Conservation (phyloP, 2,329 filamentous ascomycete species). For the Botryotinia calthae region DNA sequence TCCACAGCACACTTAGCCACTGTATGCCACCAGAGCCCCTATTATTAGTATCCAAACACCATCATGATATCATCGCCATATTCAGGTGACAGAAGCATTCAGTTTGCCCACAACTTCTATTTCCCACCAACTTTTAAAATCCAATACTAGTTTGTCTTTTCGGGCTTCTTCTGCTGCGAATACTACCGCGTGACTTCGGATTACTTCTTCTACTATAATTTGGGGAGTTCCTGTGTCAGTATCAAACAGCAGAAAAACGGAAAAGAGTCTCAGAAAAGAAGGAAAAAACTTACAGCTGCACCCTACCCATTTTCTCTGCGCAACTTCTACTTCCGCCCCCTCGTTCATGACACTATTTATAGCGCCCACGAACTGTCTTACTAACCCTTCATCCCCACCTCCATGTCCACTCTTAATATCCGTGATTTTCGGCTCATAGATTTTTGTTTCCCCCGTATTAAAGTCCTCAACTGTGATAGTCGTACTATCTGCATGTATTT, state of each 20-base stretch:
- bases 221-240: neutral
- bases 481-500: slow-evolving; percentile 79
- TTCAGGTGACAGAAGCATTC: neutral
- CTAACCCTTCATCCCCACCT: slow-evolving; percentile 77
- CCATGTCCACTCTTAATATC: slow-evolving; percentile 59
- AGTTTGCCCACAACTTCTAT: slow-evolving; percentile 46
- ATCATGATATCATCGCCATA: neutral
- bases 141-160: slow-evolving; percentile 63
- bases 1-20: neutral
- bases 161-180: slow-evolving; percentile 93
- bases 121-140: slow-evolving; percentile 76
- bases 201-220: slow-evolving; percentile 65
- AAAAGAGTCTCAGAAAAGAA: neutral
- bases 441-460: slow-evolving; percentile 48
- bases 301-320: slow-evolving; percentile 74
- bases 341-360: slow-evolving; percentile 75
- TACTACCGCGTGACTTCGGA: slow-evolving; percentile 88
- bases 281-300: slow-evolving; percentile 52
- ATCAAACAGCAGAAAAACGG: neutral
- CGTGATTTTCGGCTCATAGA: slow-evolving; percentile 60
- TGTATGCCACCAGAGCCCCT: neutral
- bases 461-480: slow-evolving; percentile 77
- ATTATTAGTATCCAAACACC: neutral
- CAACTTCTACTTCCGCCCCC: slow-evolving; percentile 62
- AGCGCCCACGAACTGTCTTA: slow-evolving; percentile 77